Conservation (phyloP, 208 protist species). For the Leishmania guyanensis region DNA sequence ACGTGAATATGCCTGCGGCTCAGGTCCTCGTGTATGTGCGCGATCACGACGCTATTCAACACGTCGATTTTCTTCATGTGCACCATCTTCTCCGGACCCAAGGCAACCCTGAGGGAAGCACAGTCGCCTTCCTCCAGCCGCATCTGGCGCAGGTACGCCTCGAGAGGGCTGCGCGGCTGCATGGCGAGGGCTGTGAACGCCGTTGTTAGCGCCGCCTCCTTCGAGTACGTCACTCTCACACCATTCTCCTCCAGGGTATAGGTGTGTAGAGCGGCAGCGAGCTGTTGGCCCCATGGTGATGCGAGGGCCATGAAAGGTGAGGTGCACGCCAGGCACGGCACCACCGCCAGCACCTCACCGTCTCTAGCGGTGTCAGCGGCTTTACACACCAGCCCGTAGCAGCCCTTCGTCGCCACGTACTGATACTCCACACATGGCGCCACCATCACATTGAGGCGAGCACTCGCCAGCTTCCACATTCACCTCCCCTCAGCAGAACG, state of each 20-base stretch:
- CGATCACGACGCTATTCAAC: slow-evolving; percentile 33
- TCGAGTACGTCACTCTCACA: slow-evolving; percentile 51
- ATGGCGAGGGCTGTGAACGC: slow-evolving; percentile 64
- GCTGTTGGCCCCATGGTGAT: slow-evolving; percentile 49
- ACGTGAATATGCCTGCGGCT: slow-evolving; percentile 23
- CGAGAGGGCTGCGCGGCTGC: slow-evolving; percentile 34
- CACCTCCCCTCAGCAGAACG: background rate
- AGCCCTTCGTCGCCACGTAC: slow-evolving; percentile 35
- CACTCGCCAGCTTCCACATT: slow-evolving; percentile 57
- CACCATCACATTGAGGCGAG: slow-evolving; percentile 36
- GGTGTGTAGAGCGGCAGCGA: slow-evolving; percentile 35
- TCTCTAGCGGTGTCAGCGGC: slow-evolving; percentile 27
- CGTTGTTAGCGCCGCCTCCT: slow-evolving; percentile 54
- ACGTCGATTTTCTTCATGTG: slow-evolving; percentile 36
- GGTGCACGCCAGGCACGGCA: slow-evolving; percentile 55
- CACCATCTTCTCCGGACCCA: slow-evolving; percentile 23
- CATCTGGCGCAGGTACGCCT: slow-evolving; percentile 57
- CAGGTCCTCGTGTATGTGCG: slow-evolving; percentile 26
- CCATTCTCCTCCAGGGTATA: slow-evolving; percentile 36
- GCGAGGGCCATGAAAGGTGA: slow-evolving; percentile 56
- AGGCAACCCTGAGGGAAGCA: slow-evolving; percentile 8
- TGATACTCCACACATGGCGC: slow-evolving; percentile 37
- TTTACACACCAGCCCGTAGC: slow-evolving; percentile 51
- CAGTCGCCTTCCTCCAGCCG: slow-evolving; percentile 17
- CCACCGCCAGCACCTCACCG: slow-evolving; percentile 47